phyloP scores from a whole-genome alignment of 164 flowering plant genomes.

The Piper longum region DNA sequence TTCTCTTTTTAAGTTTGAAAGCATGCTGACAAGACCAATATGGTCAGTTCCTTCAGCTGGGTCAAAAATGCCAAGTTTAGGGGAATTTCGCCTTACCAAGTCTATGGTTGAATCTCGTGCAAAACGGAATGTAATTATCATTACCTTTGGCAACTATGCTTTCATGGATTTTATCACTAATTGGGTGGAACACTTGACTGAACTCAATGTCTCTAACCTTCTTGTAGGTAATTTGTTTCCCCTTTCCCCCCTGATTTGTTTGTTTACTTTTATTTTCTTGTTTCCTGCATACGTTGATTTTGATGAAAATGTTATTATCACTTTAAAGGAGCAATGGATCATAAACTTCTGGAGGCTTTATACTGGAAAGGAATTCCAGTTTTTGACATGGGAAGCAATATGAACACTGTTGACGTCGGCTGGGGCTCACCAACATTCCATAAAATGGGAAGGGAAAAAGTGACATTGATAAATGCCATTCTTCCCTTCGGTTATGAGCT shows the following conservation, averaged over 20 bases:
- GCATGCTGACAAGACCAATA: conserved; percentile 27
- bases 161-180: conserved; percentile 91
- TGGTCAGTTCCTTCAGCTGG: conserved; percentile 61
- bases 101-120: conserved; percentile 52
- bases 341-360: conserved; percentile 70
- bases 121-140: conserved; percentile 59
- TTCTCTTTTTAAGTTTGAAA: conserved; percentile 9
- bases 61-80: conserved; percentile 56
- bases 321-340: conserved; percentile 86
- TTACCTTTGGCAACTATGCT: conserved; percentile 95
- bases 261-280: neutral
- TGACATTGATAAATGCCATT: conserved; percentile 61
- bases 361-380: conserved; percentile 95
- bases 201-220: conserved; percentile 62
- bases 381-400: conserved; percentile 97
- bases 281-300: neutral
- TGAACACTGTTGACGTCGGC: conserved; percentile 86
- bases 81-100: conserved; percentile 53
- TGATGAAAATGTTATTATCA: conserved; percentile 1
- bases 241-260: neutral
- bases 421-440: conserved; percentile 97
- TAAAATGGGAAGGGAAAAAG: conserved; percentile 98
- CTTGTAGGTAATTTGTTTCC: conserved; percentile 62
- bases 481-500: conserved; percentile 83
- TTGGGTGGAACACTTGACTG: conserved; percentile 91